phyloP scores from a whole-genome alignment of 2,329 filamentous ascomycete species.

The Teratosphaeria gauchensis region DNA sequence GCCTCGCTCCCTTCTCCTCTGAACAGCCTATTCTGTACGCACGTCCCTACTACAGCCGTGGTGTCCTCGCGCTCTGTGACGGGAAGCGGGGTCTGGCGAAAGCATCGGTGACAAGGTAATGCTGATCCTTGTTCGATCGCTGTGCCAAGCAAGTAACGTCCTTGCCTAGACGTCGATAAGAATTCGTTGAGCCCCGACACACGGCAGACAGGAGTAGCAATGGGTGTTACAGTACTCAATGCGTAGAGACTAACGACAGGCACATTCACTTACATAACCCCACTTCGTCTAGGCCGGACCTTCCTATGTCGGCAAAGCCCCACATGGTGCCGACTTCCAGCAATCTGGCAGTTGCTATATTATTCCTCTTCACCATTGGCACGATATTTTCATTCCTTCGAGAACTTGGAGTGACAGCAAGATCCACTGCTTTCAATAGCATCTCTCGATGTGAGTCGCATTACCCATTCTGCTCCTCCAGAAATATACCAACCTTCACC shows the following conservation, averaged over 20 bases:
- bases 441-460: background rate
- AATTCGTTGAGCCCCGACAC: background rate
- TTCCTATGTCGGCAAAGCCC: background rate
- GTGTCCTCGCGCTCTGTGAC: too few species aligned
- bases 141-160: background rate
- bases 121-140: background rate
- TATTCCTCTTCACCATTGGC: background rate
- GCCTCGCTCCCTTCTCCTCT: background rate
- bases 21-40: too few species aligned
- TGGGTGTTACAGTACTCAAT: too few species aligned
- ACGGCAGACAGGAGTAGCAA: too few species aligned
- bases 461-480: background rate
- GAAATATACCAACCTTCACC: background rate
- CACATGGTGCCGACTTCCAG: background rate
- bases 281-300: background rate
- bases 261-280: background rate
- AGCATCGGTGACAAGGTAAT: background rate
- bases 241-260: too few species aligned
- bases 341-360: background rate
- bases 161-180: background rate
- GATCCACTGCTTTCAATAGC: background rate
- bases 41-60: too few species aligned
- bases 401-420: background rate
- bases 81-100: background rate
- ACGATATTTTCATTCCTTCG: background rate